Base-by-base conservation (phyloP, 1,284 basidiomycete species). In the Rhodotorula mucilaginosa region DNA sequence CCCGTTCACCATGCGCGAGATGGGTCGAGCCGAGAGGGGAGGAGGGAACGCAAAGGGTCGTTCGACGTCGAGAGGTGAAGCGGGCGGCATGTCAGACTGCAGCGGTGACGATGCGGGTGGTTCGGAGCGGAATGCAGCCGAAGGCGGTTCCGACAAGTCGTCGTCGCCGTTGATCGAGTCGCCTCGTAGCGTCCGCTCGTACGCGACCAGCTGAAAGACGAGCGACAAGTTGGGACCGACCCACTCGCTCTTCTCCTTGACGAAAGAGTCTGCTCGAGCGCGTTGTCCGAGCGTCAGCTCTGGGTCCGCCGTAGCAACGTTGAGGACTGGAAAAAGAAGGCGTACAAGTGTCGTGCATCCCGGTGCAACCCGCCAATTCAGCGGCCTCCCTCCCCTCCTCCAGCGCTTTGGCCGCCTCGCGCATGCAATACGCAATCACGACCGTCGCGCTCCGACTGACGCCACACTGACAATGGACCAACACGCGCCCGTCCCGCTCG, bases 401-500 rank as follows among this genome's bases (percentile, higher is more conserved):
- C 3, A 88, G 87, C 63, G 87, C 88, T 62, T 87, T 84, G 52
- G 90, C 89, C 26, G 94, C 93, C 48, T 93, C 91, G 65, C 92
- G 88, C 94, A 98, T 97, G 74, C 97, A 91, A 74, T 97, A 88
- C 49, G 94, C 95, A 72, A 98, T 96, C 61, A 91, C 87, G 77
- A 97, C 83, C 1, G 95, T 97, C 23, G 94, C 95, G 31, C 92
- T 95, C 74, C 95, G 88, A 31, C 93, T 97, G 44, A 98, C 92
- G 75, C 95, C 95, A 81, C 94, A 97, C 83, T 98, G 95, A 81
- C 93, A 97, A 81, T 97, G 94, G 68, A 97, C 88, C 74, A 97
- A 85, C 63, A 94, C 87, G 73, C 90, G 90, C 44, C 64, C 88
- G 63, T 88, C 87, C 71, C 88, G 86, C 68, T 86, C 84, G 62